A percentile compares a stretch with the other conserved stretches of the same genome.
phyloP scores from a whole-genome alignment of 139 green algal species.

The Gonium pectorale region DNA sequence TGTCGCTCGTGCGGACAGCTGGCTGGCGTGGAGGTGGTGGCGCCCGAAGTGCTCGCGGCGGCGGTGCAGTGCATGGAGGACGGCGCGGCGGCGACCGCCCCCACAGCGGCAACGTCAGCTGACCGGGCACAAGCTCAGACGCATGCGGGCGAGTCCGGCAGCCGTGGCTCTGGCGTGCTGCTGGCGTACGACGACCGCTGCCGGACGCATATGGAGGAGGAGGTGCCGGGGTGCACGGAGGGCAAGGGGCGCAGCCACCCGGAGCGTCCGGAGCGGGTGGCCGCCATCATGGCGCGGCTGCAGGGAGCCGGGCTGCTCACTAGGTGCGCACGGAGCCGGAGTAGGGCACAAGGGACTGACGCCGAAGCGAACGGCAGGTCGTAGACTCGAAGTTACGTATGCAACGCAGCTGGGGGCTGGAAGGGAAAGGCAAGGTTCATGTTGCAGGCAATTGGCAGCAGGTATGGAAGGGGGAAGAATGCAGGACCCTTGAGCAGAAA shows the following conservation, averaged over 20 bases:
- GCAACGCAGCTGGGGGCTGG: no score
- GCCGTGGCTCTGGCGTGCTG: conserved; percentile 14
- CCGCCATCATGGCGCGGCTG: conserved; percentile 76
- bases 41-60: conserved; percentile 15
- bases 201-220: conserved; percentile 31
- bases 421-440: no score
- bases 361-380: no score
- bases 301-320: conserved; percentile 55
- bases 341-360: not conserved
- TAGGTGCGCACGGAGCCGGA: conserved; percentile 30
- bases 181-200: conserved; percentile 41
- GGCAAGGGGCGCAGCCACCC: conserved; percentile 50
- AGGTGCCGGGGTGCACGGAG: not conserved
- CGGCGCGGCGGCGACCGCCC: not conserved
- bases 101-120: not conserved
- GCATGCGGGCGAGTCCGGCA: not conserved
- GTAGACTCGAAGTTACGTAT: no score
- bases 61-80: conserved; percentile 24
- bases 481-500: no score
- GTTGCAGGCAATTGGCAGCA: no score
- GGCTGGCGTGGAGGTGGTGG: not conserved
- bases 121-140: not conserved
- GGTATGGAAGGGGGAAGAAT: no score
- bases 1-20: conserved; percentile 40
- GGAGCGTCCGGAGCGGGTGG: conserved; percentile 79